These are phyloP conservation scores for Drechslerella coelobrocha DNA, from an alignment of 2,329 filamentous ascomycete species.

Conservation along the genomic window DNA sequence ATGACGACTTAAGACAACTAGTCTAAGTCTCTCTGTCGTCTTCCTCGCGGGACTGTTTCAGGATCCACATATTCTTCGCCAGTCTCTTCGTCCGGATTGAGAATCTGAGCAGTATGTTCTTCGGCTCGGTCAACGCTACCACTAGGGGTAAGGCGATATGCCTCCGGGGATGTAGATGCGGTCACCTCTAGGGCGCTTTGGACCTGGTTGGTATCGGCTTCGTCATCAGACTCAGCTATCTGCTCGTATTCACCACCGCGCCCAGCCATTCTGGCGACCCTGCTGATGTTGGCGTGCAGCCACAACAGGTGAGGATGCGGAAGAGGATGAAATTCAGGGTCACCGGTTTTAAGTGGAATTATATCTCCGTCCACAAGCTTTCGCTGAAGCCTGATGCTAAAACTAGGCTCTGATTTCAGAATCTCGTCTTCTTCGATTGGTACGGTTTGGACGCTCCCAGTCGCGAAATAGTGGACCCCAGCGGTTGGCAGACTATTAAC, in stretches of 20 bases:
- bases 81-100: no score
- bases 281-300: slow-evolving; percentile 3
- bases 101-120: no score
- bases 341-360: neutral
- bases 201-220: neutral
- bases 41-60: no score
- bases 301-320: slow-evolving; percentile 6
- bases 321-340: neutral
- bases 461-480: no score
- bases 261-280: neutral
- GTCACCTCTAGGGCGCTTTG: no score
- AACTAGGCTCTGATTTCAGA: neutral
- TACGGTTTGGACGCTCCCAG: neutral
- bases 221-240: neutral
- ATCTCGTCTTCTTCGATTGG: neutral
- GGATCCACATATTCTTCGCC: no score
- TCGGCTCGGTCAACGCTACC: no score
- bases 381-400: neutral
- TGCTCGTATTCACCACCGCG: neutral
- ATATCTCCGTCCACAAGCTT: neutral
- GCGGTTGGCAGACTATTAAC: neutral
- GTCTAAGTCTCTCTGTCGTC: no score
- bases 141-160: no score
- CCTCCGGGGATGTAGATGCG: no score
- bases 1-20: no score